Percentiles rank a stretch among this genome's conserved stretches.
These are phyloP conservation scores for Penicillium sp. DNA, from an alignment of 2,329 filamentous ascomycete genomes.

Conservation along the genomic window DNA sequence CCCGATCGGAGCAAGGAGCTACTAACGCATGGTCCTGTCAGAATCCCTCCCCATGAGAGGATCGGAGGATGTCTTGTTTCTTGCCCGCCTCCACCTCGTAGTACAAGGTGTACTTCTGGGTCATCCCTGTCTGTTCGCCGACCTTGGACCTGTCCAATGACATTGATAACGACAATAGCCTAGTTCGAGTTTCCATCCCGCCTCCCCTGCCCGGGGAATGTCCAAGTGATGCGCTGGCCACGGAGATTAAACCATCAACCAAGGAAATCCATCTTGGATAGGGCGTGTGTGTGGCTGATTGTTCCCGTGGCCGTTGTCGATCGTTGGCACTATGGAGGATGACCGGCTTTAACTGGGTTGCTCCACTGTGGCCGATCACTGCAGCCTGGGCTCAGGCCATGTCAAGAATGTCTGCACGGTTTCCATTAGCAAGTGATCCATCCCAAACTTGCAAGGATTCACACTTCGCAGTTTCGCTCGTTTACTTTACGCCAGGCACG, in stretches of 20 bases:
- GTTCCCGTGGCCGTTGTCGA: conserved; percentile 6
- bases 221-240: background rate
- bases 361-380: conserved; percentile 16
- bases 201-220: background rate
- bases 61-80: conserved; percentile 1
- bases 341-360: conserved; percentile 2
- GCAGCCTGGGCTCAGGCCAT: conserved; percentile 9
- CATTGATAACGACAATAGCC: background rate
- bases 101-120: background rate
- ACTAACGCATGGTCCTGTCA: conserved; percentile 11
- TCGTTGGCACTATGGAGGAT: conserved; percentile 2
- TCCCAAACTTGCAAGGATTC: background rate
- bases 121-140: conserved; percentile 5
- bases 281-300: conserved; percentile 3
- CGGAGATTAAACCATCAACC: background rate
- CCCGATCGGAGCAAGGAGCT: conserved; percentile 20
- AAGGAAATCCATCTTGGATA: background rate
- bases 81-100: background rate
- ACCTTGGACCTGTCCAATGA: background rate
- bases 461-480: background rate
- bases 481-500: background rate
- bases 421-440: background rate
- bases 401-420: background rate
- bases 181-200: background rate
- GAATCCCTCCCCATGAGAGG: background rate